These are phyloP conservation scores for Fusarium buharicum DNA, from an alignment of 2,329 filamentous ascomycete species.

Conservation along the genomic window DNA sequence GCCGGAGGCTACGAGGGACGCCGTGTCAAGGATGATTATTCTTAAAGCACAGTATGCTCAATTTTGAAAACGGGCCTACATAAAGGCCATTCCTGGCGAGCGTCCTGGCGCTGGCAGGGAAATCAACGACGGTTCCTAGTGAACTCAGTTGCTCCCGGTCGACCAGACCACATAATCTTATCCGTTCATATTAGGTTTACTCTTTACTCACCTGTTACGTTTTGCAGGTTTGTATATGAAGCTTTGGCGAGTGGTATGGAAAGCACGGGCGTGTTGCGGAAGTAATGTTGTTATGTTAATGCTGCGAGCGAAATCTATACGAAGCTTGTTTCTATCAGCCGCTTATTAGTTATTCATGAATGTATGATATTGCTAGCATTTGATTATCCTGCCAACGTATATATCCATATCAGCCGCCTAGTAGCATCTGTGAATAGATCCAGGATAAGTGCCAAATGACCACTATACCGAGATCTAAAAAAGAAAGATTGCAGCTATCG, in stretches of 20 bases:
- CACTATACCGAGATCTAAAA: too few relatives aligned
- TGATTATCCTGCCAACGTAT: too few relatives aligned
- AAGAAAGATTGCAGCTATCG: too few relatives aligned
- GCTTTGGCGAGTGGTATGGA: background rate
- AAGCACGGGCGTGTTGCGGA: background rate
- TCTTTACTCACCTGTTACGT: background rate
- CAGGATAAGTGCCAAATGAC: too few relatives aligned
- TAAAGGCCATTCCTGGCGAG: background rate
- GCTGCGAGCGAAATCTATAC: background rate
- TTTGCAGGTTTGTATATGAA: conserved; percentile 14
- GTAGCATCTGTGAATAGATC: too few relatives aligned
- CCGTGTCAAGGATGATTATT: conserved; percentile 77
- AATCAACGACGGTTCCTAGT: background rate
- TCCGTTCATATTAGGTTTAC: conserved; percentile 15
- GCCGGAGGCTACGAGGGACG: conserved; percentile 55
- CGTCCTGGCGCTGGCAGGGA: conserved; percentile 1
- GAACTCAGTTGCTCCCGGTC: background rate
- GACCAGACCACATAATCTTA: conserved; percentile 11
- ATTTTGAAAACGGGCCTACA: background rate
- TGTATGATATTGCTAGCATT: conserved; percentile 27
- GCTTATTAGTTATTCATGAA: conserved; percentile 32
- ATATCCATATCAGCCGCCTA: too few relatives aligned
- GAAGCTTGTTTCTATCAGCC: conserved; percentile 8
- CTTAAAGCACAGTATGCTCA: conserved; percentile 52
- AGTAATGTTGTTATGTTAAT: conserved; percentile 10